A percentile compares a stretch with the other conserved stretches of the same genome.
Conservation (phyloP, 73 alveolate species). For the Paramecium octaurelia region DNA sequence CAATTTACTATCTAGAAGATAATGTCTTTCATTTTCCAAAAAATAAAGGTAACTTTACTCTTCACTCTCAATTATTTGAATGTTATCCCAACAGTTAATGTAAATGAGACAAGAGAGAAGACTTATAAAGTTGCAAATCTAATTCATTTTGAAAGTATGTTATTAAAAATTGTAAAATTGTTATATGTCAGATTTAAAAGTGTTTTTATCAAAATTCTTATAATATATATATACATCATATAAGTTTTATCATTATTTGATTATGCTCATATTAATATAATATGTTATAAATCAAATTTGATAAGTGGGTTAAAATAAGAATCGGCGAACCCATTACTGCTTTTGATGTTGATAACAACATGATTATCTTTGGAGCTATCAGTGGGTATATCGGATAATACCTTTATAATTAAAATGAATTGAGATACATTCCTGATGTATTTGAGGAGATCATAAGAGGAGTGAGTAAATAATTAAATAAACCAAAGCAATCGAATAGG, state of each 20-base stretch:
- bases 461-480: not conserved
- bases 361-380: conserved; percentile 51
- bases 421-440: conserved; percentile 56
- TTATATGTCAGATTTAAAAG: no score
- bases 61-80: no score
- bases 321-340: conserved; percentile 63
- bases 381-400: conserved; percentile 57
- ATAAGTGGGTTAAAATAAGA: conserved; percentile 53
- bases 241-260: not conserved
- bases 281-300: conserved; percentile 33
- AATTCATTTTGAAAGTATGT: not conserved
- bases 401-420: not conserved
- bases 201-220: no score
- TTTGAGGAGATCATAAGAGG: not conserved
- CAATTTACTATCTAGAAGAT: not conserved
- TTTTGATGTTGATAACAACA: not conserved
- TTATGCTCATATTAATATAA: not conserved
- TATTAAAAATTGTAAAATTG: not conserved
- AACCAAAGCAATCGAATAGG: not conserved
- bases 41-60: not conserved
- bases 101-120: not conserved
- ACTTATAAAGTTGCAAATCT: not conserved
- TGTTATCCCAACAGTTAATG: not conserved
- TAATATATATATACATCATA: not conserved
- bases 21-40: not conserved